phyloP scores from a whole-genome alignment of 805 yeast species.

The Starmera amethionina region DNA sequence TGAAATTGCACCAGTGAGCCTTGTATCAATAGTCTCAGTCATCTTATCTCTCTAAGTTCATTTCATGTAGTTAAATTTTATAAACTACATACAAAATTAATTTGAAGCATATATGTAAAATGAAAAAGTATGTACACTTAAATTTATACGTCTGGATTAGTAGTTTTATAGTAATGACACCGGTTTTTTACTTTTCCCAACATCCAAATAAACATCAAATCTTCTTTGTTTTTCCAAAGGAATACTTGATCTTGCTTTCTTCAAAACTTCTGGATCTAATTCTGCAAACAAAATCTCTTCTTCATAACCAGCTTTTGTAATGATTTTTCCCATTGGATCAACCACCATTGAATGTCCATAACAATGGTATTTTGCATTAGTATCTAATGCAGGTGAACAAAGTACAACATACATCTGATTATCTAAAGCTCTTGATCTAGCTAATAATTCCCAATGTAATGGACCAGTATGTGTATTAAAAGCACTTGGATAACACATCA shows the following conservation, averaged over 20 bases:
- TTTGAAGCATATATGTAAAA: no score
- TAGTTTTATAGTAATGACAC: not conserved
- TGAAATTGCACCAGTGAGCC: not conserved
- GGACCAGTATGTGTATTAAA: slow-evolving; percentile 83
- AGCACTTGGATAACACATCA: slow-evolving; percentile 78
- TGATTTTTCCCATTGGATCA: slow-evolving; percentile 49
- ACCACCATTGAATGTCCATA: slow-evolving; percentile 61
- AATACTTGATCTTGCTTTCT: slow-evolving; percentile 46
- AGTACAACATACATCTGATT: slow-evolving; percentile 63
- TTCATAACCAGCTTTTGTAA: slow-evolving; percentile 65
- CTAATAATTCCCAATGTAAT: slow-evolving; percentile 70
- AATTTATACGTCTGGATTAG: no score
- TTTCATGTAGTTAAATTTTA: no score
- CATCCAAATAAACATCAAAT: slow-evolving; percentile 41
- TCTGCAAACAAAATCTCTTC: slow-evolving; percentile 67
- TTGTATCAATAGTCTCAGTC: no score
- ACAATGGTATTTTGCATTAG: slow-evolving; percentile 47
- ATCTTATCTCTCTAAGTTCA: no score
- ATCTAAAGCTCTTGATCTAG: slow-evolving; percentile 66
- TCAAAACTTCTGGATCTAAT: slow-evolving; percentile 46
- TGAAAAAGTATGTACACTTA: no score
- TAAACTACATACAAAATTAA: no score
- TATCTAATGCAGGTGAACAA: slow-evolving; percentile 85
- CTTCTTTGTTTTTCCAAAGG: slow-evolving; percentile 63
- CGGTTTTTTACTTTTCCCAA: slow-evolving; percentile 11